Evolutionary conservation across 2,329 filamentous ascomycete species (phyloP), one percentile per base, ranked within the genome.

Genomic region (Waltergamsia citrina): DNA sequence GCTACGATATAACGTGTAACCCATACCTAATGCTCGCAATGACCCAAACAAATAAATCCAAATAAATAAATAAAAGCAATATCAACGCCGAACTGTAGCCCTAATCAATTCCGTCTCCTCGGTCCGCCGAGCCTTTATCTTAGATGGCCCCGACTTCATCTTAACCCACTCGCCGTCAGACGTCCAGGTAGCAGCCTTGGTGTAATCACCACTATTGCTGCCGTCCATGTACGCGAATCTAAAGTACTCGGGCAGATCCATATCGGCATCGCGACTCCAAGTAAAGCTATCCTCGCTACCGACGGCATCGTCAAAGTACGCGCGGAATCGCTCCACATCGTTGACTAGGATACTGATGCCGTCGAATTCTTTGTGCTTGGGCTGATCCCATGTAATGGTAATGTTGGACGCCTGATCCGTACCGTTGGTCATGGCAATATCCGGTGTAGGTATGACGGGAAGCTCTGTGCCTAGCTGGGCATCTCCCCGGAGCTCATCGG

Each of bases 281-380:
- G 69, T 67, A 42, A 82, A 82, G 11, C 18, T 22, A 16, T 56
- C 49, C 15, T 60, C 48, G 33, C 52, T 38, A 19, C 59, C 57
- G 25, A 65, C 63, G 26, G 61, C 66, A 32, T 77, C 70, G 29
- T 69, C 70, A 40, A 81, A 81, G 53, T 81, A 90, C 6, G 72
- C 72, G n/a, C 81, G 64, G 53, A 81, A 87, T 15, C 84, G 65
- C 56, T 93, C 85, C 1, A 93, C 85, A 45, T 93, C 85, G 48
- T 93, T 92, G 42, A 93, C 82, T 0, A 93, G 62, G 12, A 92
- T 70, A 49, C 80, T 85, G 38, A 93, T 70, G 10, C 85, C 85
- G 46, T 90, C 81, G 44, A 78, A 85, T 16, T 67, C 60, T 7
- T 60, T 57, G 3, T 61, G 42, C 22, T 41, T 59, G 16, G 64